These are phyloP conservation scores for Alternaria longipes DNA, from an alignment of 2,329 filamentous ascomycete genomes.

Conservation along the genomic window DNA sequence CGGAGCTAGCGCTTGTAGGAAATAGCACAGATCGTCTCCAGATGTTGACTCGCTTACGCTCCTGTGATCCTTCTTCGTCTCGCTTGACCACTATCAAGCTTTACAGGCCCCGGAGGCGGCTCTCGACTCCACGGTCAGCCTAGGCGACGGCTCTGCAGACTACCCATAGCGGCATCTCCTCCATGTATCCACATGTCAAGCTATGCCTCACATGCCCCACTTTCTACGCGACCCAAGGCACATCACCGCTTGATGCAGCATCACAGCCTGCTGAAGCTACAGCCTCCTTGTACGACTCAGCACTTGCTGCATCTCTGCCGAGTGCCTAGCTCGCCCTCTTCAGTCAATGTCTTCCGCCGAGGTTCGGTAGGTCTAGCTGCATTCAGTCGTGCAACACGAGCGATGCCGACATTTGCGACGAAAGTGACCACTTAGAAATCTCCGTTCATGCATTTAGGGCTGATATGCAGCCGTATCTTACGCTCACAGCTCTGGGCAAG, in stretches of 20 bases:
- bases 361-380: conserved; percentile 26
- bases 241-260: conserved; percentile 27
- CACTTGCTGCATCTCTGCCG: conserved; percentile 21
- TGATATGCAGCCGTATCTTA: conserved; percentile 19
- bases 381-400: conserved; percentile 21
- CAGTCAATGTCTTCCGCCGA: conserved; percentile 19
- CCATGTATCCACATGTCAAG: conserved; percentile 19
- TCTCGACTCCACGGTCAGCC: conserved; percentile 24
- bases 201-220: conserved; percentile 23
- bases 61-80: conserved; percentile 12
- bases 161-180: conserved; percentile 17
- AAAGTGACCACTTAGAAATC: conserved; percentile 17
- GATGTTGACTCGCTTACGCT: conserved; percentile 23
- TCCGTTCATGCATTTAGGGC: conserved; percentile 21
- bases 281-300: conserved; percentile 25
- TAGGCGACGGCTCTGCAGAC: conserved; percentile 13
- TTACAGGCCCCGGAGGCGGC: conserved; percentile 10
- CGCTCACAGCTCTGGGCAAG: conserved; percentile 12
- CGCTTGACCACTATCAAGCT: conserved; percentile 8
- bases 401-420: conserved; percentile 9
- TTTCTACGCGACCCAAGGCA: conserved; percentile 21
- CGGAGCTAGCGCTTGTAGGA: conserved; percentile 19
- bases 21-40: conserved; percentile 24
- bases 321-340: conserved; percentile 17
- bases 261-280: conserved; percentile 25